Percentiles rank a stretch among this genome's conserved stretches.
Conservation (phyloP, 164 flowering plant genomes). For the Tinospora cordifolia region DNA sequence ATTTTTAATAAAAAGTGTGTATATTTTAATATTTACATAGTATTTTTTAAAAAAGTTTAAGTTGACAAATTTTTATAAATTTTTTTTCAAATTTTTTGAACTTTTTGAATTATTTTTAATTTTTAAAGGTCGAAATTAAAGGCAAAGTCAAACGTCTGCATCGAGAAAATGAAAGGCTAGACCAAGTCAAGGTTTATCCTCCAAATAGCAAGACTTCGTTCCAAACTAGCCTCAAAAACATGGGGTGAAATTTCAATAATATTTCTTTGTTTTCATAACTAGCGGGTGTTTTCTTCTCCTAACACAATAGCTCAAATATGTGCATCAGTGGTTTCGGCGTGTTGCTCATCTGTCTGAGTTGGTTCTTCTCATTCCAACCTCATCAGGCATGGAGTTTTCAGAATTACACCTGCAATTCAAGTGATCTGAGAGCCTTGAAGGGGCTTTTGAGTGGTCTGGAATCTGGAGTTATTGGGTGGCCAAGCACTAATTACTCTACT, state of each 20-base stretch:
- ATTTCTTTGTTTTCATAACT: background rate
- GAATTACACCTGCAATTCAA: constrained; percentile 13
- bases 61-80: too few species aligned
- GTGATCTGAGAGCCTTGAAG: constrained; percentile 16
- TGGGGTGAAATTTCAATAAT: background rate
- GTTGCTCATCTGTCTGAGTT: background rate
- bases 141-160: too few species aligned
- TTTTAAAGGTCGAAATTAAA: too few species aligned
- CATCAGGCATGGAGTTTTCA: constrained; percentile 7
- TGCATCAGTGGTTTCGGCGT: background rate
- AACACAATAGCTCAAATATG: background rate
- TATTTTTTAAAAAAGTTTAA: too few species aligned
- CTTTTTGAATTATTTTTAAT: too few species aligned
- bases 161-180: background rate
- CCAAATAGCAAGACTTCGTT: background rate
- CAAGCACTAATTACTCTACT: background rate
- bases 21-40: too few species aligned
- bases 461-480: constrained; percentile 10
- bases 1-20: too few species aligned
- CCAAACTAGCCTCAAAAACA: background rate
- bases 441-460: constrained; percentile 11
- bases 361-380: background rate
- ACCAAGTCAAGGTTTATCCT: background rate
- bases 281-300: background rate
- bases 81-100: too few species aligned